A percentile compares a stretch with the other conserved stretches of the same genome.
Conservation (phyloP, 2,329 filamentous ascomycete genomes). For the Claviceps paspali region DNA sequence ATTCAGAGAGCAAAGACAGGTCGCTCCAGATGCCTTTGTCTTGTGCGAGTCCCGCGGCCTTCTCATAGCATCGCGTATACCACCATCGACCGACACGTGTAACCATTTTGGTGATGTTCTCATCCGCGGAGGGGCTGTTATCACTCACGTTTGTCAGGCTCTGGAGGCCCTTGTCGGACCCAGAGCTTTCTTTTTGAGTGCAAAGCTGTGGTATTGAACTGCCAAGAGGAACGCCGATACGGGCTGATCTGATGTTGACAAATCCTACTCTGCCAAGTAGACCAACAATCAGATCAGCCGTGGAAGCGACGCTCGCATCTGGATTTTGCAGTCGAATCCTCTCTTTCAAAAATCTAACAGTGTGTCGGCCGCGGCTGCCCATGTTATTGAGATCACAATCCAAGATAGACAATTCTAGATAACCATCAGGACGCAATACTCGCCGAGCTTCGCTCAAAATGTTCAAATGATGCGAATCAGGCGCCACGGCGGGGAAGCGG, state of each 20-base stretch:
- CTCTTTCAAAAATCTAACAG: conserved; percentile 57
- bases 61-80: conserved; percentile 89
- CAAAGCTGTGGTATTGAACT: conserved; percentile 26
- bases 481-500: conserved; percentile 57
- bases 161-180: conserved; percentile 28
- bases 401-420: conserved; percentile 63
- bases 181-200: conserved; percentile 5
- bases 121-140: conserved; percentile 55
- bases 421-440: conserved; percentile 62
- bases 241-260: conserved; percentile 56
- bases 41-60: conserved; percentile 32
- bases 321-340: conserved; percentile 46
- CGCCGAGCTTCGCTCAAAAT: conserved; percentile 62
- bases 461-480: conserved; percentile 53
- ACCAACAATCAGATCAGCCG: conserved; percentile 46
- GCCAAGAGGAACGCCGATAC: conserved; percentile 62
- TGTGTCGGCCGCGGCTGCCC: conserved; percentile 54
- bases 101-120: conserved; percentile 83
- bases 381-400: conserved; percentile 74
- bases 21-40: conserved; percentile 63
- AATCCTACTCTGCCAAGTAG: conserved; percentile 57
- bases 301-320: conserved; percentile 43
- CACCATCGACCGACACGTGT: conserved; percentile 88
- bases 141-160: conserved; percentile 59
- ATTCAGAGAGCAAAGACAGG: conserved; percentile 60